A percentile compares a stretch with the other conserved stretches of the same genome.
Evolutionary conservation across 2,329 filamentous ascomycete species (phyloP).

Genomic region (Claviceps lovelessii): DNA sequence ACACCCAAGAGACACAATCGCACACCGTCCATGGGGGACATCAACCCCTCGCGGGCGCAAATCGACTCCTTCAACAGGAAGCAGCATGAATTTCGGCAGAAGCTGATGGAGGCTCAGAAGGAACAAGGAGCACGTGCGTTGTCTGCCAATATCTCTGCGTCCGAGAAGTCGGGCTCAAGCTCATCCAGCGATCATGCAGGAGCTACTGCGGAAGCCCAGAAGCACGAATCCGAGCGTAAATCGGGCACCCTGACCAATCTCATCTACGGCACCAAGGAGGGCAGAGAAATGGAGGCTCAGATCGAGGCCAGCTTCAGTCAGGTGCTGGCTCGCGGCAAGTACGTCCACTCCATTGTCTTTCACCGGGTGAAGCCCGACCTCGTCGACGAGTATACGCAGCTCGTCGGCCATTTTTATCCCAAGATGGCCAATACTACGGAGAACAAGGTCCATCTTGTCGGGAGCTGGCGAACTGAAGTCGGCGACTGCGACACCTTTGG

Average conservation of each 20-base stretch:
- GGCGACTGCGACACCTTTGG: constrained; percentile 95
- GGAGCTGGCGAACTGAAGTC: constrained; percentile 96
- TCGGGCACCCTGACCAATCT: constrained; percentile 65
- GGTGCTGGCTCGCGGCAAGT: constrained; percentile 88
- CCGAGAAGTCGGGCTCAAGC: constrained; percentile 24
- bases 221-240: constrained; percentile 47
- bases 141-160: constrained; percentile 25
- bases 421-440: constrained; percentile 69
- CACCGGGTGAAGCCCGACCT: constrained; percentile 92
- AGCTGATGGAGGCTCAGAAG: constrained; percentile 61
- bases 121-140: constrained; percentile 75
- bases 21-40: constrained; percentile 72
- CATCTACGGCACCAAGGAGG: constrained; percentile 95
- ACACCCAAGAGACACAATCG: constrained; percentile 30
- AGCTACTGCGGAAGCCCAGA: constrained; percentile 38
- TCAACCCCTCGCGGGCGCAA: constrained; percentile 50
- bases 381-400: constrained; percentile 82
- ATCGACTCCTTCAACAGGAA: constrained; percentile 65
- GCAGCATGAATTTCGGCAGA: constrained; percentile 76
- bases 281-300: constrained; percentile 83
- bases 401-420: constrained; percentile 87
- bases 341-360: constrained; percentile 94
- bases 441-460: constrained; percentile 91
- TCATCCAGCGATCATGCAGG: constrained; percentile 23
- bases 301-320: constrained; percentile 94